A percentile compares a stretch with the other conserved stretches of the same genome.
Conservation (phyloP, 495 filamentous ascomycete species). For the Hyphodiscus hymeniophilus region DNA sequence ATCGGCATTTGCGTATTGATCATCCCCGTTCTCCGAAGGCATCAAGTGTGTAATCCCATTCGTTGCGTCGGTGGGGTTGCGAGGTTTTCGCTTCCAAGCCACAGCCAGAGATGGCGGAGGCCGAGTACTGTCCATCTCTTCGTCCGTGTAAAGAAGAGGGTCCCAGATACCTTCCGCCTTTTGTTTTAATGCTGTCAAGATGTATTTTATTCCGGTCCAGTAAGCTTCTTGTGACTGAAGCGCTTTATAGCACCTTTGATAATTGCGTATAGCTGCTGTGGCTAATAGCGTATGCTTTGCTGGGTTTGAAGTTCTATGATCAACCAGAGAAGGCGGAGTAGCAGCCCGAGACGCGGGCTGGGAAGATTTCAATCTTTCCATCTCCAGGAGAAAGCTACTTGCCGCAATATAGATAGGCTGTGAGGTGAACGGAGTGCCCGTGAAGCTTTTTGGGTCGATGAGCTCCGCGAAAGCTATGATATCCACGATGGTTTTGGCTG, state of each 20-base stretch:
- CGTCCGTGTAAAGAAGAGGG: constrained; percentile 65
- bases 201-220: constrained; percentile 79
- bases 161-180: constrained; percentile 79
- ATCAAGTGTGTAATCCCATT: constrained; percentile 13
- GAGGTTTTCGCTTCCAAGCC: constrained; percentile 16
- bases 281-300: constrained; percentile 56
- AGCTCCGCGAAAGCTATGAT: constrained; percentile 73
- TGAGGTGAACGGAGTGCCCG: constrained; percentile 79
- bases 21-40: constrained; percentile 19
- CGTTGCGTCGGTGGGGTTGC: constrained; percentile 13
- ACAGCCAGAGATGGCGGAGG: constrained; percentile 18
- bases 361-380: constrained; percentile 44
- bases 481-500: constrained; percentile 81
- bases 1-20: constrained; percentile 20
- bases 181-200: constrained; percentile 76
- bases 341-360: constrained; percentile 44
- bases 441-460: constrained; percentile 70
- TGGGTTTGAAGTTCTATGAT: background rate
- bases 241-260: constrained; percentile 73
- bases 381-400: constrained; percentile 77
- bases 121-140: constrained; percentile 65
- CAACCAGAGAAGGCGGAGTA: constrained; percentile 27
- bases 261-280: constrained; percentile 68
- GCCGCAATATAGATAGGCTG: constrained; percentile 88
- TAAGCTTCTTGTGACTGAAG: constrained; percentile 66